These are phyloP conservation scores for Backusella tarrabulga DNA, from an alignment of 192 early-diverging fungal species.

Conservation along the genomic window DNA sequence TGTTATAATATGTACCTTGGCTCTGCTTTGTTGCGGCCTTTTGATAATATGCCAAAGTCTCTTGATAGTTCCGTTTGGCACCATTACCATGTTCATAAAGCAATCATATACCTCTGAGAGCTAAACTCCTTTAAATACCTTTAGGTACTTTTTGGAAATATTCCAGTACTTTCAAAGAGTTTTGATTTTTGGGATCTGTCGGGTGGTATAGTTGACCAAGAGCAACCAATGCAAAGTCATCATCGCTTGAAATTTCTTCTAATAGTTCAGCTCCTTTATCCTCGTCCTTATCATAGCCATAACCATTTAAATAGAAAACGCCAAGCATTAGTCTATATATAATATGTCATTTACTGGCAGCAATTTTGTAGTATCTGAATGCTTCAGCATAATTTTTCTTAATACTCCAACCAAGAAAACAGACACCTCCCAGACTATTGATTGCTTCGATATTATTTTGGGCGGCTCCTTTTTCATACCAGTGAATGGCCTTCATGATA, in stretches of 20 bases:
- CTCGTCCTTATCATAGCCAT: background rate
- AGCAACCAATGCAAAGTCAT: background rate
- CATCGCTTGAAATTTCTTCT: background rate
- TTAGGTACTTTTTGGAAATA: background rate
- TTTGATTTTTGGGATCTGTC: background rate
- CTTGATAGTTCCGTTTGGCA: background rate
- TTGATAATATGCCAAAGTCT: background rate
- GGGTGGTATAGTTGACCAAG: background rate
- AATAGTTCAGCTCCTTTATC: background rate
- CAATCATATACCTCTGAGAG: background rate
- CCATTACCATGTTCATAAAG: background rate
- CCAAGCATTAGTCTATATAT: background rate
- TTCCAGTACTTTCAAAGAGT: background rate
- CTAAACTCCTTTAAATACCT: background rate
- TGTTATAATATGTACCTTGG: background rate
- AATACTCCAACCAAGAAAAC: too few species aligned
- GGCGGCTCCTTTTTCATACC: too few species aligned
- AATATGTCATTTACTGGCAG: background rate
- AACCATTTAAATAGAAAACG: background rate
- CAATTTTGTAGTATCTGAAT: background rate
- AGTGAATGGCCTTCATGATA: too few species aligned
- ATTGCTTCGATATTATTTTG: too few species aligned
- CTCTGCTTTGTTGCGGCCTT: background rate
- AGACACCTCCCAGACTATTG: too few species aligned
- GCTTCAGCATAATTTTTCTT: too few species aligned